Evolutionary conservation across 2,329 filamentous ascomycete species (phyloP), one percentile per base, ranked within the genome.

Genomic region (Pestalotiopsis sp.): DNA sequence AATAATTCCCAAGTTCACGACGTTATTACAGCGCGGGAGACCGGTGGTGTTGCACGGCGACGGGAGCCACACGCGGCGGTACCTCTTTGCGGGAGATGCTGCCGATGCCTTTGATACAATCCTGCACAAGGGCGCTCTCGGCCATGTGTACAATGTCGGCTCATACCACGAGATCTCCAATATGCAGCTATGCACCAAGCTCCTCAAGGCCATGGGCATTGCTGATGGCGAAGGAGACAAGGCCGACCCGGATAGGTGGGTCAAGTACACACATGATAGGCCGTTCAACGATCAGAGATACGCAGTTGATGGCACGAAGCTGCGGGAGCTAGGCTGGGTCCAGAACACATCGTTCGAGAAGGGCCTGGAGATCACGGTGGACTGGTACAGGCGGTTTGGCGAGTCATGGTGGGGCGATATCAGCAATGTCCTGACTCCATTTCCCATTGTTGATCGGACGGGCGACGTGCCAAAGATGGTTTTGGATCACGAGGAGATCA

Each of bases 41-140:
- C 91, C 91, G 11, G 87, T 94, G 0, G 88, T 92, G 12, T 85
- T 95, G 13, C 93, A 95, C 76, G 93, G 93, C 31, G 89, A 94
- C 72, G 93, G 93, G 36, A 90, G 87, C 41, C 91, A 92, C 13
- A 92, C 91, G 0, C 87, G 93, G 36, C 86, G 92, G 68, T 96
- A 95, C 76, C 86, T 96, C 11, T 95, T 91, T 74, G 93, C 92
- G 2, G 91, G 90, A 9, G 93, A 96, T 77, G 93, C 92, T 2
- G 91, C 91, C 3, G 92, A 95, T 76, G 93, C 92, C 2, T 92
- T 95, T 75, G 93, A 96, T 81, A 94, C 92, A 0, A 94, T 96
- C 75, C 85, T 96, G 27, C 93, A 96, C 84, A 90, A 89, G 74
- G 93, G 93, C 20, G 82, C 86, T 63, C 84, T 92, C 41, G 92